Base-by-base conservation (phyloP, 2,329 filamentous ascomycete species). In the Microthyrium microscopicum region DNA sequence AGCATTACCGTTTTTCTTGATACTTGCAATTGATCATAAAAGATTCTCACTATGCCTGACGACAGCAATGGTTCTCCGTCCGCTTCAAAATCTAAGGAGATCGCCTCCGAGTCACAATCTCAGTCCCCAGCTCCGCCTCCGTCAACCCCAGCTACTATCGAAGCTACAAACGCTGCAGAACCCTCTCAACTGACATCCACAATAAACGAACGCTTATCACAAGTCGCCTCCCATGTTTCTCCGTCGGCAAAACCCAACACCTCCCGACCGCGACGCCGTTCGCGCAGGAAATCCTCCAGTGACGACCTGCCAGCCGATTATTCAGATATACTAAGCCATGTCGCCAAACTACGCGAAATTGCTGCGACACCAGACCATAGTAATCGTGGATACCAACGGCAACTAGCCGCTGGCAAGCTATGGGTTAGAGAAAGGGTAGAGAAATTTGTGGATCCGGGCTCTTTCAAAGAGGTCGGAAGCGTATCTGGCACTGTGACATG, bases 381-480 rank as follows among this genome's bases (percentile, higher is more conserved):
- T 5, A 64, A 64, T 35, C 56, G 64, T 39, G 71, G 71, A 17
- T 76, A 75, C 40, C 50, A 68, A n/a, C 62, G 68, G 4, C 72
- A 77, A 46, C 73, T 72, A 41, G 58, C 69, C 49, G 62, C 68
- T 3, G 72, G 72, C 2, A 77, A 77, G 47, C 57, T 76, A 13
- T 75, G 70, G 70, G 70, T 75, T 0, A 62, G 70, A 16, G 70
- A 76, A 43, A 57, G 71, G 3, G 65, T 76, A 13, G 57, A 67
- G 4, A 54, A 62, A 20, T 54, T 77, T n/a, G 56, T 76, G 8
- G 70, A 76, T 37, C 42, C 52, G 2, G 62, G 57, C 3, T 65
- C 57, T 17, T 73, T 74, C 40, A 55, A 58, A 13, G 71, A 76
- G 48, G 61, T 76, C 5, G 72, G 72, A 1, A 70, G 65, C 27